Conservation (phyloP, 768 basidiomycete genomes). For the Tephrocybe sp. region DNA sequence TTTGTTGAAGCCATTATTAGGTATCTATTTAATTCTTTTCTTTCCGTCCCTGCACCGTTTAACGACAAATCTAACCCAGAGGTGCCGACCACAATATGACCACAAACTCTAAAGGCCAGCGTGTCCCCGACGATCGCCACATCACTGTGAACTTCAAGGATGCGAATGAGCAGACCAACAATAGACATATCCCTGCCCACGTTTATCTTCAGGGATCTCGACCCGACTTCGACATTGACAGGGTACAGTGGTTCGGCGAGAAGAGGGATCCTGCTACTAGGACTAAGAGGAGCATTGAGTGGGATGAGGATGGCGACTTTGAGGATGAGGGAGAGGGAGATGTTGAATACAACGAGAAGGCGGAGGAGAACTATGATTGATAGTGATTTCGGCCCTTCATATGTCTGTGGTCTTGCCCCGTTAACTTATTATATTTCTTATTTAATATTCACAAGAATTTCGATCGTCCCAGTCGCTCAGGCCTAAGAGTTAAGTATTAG, state of each 20-base stretch:
- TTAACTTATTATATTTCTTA: too few relatives aligned
- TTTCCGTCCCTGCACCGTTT: too few relatives aligned
- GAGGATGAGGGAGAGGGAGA: background rate
- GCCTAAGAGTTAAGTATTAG: too few relatives aligned
- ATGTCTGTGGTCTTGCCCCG: too few relatives aligned
- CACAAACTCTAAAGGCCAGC: background rate
- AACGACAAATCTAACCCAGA: background rate
- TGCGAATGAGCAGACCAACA: background rate
- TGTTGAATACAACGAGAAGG: too few relatives aligned
- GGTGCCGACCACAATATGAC: conserved; percentile 4
- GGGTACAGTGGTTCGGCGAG: background rate
- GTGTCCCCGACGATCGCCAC: conserved; percentile 1
- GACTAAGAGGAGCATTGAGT: background rate
- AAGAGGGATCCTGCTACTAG: background rate
- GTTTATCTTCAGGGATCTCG: background rate
- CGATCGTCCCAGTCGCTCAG: too few relatives aligned
- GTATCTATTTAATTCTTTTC: too few relatives aligned
- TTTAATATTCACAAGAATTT: too few relatives aligned
- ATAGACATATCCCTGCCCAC: conserved; percentile 5
- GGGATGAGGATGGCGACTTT: background rate
- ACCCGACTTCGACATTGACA: background rate
- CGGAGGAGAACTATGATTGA: too few relatives aligned
- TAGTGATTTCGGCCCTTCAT: too few relatives aligned
- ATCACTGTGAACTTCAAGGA: conserved; percentile 4
- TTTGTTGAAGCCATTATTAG: conserved; percentile 4